Evolutionary conservation across 768 basidiomycete genomes (phyloP), one percentile per base, ranked within the genome.

Genomic region (Xerocomus potaroensis): DNA sequence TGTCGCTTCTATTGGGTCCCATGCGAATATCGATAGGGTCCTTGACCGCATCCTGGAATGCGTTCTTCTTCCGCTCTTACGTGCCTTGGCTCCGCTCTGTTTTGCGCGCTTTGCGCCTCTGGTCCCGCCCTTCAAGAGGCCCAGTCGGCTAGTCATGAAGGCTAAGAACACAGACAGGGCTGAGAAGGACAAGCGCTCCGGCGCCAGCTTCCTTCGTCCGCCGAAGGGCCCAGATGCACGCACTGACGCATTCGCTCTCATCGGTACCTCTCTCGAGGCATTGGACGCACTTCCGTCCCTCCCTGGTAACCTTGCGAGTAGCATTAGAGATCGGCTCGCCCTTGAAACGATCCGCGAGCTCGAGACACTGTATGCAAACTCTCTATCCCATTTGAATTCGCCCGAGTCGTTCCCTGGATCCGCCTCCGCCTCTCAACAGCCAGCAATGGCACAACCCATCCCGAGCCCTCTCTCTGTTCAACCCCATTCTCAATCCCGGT

Each of bases 281-380:
- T 27, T 65, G 10, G 53, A 61, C 9, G 39, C 49, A 3, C 48
- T 62, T 15, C 42, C 50, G 5, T 1, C 2, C 5, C 14, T n/a
- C 6, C 5, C 14, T 22, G 3, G 8, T 6, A 35, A 21, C 8
- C 40, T 60, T 9, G 52, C 42, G 2, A 2, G 31, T 6, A 48
- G 47, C 16, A 43, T 65, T 12, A 57, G 42, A 35, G 48, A 55
- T 24, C 58, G 58, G 26, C 48, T 65, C 19, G 63, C 56, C n/a
- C 55, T 65, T 16, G 65, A 65, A 39, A 19, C 51, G 18, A 56
- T 67, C 41, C 55, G 63, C 3, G 61, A 55, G 18, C 55, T 65
- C 10, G 64, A 61, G 22, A 32, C 29, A 3, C 23, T 67, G 22
- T 63, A 59, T n/a, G 33, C 33, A 2, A 22, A 27, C 16, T 15